Conservation (phyloP, 2,329 filamentous ascomycete genomes). For the Xylariomycetidae sp. region DNA sequence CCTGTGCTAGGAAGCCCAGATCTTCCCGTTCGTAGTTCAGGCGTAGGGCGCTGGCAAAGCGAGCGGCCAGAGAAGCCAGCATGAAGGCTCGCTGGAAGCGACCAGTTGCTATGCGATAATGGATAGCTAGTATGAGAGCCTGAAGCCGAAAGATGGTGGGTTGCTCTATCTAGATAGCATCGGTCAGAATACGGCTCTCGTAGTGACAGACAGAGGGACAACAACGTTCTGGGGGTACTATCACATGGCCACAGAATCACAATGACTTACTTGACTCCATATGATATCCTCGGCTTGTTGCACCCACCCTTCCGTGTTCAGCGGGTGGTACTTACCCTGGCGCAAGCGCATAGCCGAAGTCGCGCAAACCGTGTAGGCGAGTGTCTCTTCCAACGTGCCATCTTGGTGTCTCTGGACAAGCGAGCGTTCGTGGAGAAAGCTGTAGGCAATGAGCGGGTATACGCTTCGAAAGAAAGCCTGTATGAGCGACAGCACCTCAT, state of each 20-base stretch:
- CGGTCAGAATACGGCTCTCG: too few species aligned
- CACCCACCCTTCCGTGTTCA: conserved; percentile 12
- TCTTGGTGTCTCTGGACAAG: not conserved
- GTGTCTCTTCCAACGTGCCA: not conserved
- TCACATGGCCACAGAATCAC: too few species aligned
- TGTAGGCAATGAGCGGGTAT: not conserved
- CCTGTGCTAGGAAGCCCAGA: conserved; percentile 34
- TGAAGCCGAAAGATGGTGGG: conserved; percentile 24
- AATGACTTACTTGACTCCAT: too few species aligned
- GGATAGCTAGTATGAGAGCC: conserved; percentile 38
- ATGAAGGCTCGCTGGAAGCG: conserved; percentile 39
- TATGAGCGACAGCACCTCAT: too few species aligned
- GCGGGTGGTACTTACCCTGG: not conserved
- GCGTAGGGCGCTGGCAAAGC: conserved; percentile 36
- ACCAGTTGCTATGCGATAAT: conserved; percentile 38
- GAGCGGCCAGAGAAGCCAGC: conserved; percentile 36
- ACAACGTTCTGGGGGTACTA: too few species aligned
- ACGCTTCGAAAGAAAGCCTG: not conserved
- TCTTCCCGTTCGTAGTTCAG: conserved; percentile 37
- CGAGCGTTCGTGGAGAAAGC: conserved; percentile 1
- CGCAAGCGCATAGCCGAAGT: not conserved
- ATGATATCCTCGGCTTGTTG: conserved; percentile 16
- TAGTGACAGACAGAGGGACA: too few species aligned
- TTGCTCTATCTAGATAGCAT: too few species aligned
- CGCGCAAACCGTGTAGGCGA: conserved; percentile 1